Base-by-base conservation (phyloP, 106 monocot genomes). In the Alisma plantagoaquatica region DNA sequence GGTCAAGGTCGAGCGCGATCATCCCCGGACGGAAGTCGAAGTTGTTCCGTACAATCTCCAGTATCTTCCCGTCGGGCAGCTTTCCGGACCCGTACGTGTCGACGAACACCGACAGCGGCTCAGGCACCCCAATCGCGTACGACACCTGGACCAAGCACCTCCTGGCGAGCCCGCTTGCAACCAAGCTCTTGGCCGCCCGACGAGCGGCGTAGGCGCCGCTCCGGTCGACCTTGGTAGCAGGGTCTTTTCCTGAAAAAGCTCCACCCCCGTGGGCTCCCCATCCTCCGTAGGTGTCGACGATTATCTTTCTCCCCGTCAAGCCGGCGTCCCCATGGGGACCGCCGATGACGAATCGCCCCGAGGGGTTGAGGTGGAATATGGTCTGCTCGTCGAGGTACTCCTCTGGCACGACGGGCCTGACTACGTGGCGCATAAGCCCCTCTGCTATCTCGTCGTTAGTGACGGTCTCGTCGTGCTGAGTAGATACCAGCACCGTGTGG, bases 281-380 rank as follows among this genome's bases (percentile, higher is more conserved):
- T 2, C 59, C 59, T 27, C 59, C 59, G 25, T 63, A 63, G 19
- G 63, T 63, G 52, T 63, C 63, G 11, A 63, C 43, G 35, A 63
- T 53, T 24, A 63, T 63, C 63, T 63, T 63, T 6, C 63, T 18
- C 20, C 63, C 59, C 3, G 59, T 59, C 45, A 59, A 45, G 19
- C 59, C 59, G 41, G 59, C 59, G 19, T 59, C 59, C 1, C 59
- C 59, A 27, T 59, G 59, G 8, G 59, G 59, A 27, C 59, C 59
- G 21, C 59, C 59, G 27, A 59, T 59, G 27, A 59, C 59, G 25
- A 59, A 59, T 2, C 59, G 59, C 11, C 63, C 63, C 4, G 63
- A 63, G 10, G 63, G 63, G 63, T 63, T 63, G 9, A 63, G 52
- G 63, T 63, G 63, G 53, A 63, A 63, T 33, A 63, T 53, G 27